A percentile compares a stretch with the other conserved stretches of the same genome.
Evolutionary conservation across 352 stramenopile genomes (phyloP).

Genomic region (Phytophthora vignae): DNA sequence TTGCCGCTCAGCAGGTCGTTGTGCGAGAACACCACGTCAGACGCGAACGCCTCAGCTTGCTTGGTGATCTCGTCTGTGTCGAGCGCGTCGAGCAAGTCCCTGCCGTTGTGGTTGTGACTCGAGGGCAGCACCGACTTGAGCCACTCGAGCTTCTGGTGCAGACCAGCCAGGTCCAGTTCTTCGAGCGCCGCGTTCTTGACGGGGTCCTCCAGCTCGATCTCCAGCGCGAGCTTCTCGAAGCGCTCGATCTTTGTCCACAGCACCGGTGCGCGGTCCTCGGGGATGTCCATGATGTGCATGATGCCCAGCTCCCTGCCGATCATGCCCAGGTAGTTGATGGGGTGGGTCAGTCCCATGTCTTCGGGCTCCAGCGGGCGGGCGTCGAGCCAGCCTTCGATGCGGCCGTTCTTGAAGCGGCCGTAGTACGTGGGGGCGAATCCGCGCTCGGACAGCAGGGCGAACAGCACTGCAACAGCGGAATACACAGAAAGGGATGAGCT

Average conservation of each 20-base stretch:
- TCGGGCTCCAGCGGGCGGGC: conserved; percentile 84
- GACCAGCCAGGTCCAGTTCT: conserved; percentile 63
- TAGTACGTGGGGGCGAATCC: conserved; percentile 91
- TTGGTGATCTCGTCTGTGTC: conserved; percentile 79
- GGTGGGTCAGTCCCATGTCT: conserved; percentile 84
- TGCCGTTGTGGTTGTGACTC: conserved; percentile 68
- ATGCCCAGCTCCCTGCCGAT: conserved; percentile 89
- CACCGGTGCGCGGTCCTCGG: conserved; percentile 60
- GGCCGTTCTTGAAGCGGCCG: conserved; percentile 92
- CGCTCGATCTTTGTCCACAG: conserved; percentile 86
- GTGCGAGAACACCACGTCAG: conserved; percentile 92
- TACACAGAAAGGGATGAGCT: neutral
- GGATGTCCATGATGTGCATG: conserved; percentile 91
- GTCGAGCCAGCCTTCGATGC: conserved; percentile 92
- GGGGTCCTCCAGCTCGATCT: conserved; percentile 66
- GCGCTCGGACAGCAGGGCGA: conserved; percentile 83
- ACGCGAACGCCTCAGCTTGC: conserved; percentile 77
- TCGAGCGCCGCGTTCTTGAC: conserved; percentile 66
- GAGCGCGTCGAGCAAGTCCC: conserved; percentile 55
- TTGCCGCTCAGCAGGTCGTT: conserved; percentile 94
- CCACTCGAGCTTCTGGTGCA: conserved; percentile 78
- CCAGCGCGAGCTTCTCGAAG: conserved; percentile 79
- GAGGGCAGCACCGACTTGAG: conserved; percentile 88
- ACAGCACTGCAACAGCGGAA: conserved; percentile 64
- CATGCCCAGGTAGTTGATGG: conserved; percentile 84